Evolutionary conservation across 1,284 basidiomycete species (phyloP).

Genomic region (Flammula alnicola): DNA sequence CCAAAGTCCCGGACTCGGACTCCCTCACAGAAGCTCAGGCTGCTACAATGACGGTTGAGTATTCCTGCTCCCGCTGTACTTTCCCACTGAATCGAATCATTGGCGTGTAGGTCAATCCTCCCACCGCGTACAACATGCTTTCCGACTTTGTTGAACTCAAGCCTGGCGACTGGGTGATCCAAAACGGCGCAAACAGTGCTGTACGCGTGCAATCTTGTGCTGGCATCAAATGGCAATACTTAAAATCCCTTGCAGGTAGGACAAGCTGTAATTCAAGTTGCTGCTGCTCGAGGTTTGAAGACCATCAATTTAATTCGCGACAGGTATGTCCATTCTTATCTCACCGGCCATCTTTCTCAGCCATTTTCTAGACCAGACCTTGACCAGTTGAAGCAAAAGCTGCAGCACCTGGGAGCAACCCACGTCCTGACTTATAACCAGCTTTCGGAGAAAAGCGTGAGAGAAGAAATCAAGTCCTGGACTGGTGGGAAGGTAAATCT

Average conservation of each 20-base stretch:
- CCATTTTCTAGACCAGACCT: slow-evolving; percentile 51
- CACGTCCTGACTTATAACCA: slow-evolving; percentile 79
- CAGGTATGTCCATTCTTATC: slow-evolving; percentile 46
- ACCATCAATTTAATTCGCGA: slow-evolving; percentile 82
- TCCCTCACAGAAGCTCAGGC: slow-evolving; percentile 64
- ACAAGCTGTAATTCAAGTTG: slow-evolving; percentile 82
- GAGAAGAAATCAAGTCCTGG: slow-evolving; percentile 58
- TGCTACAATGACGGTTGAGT: slow-evolving; percentile 74
- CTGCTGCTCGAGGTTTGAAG: slow-evolving; percentile 64
- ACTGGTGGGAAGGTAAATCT: slow-evolving; percentile 56
- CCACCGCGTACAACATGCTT: slow-evolving; percentile 84
- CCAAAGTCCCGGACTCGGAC: slow-evolving; percentile 56
- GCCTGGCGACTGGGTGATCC: slow-evolving; percentile 76
- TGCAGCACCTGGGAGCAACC: slow-evolving; percentile 69
- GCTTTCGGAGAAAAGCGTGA: slow-evolving; percentile 57
- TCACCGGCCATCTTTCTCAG: neutral
- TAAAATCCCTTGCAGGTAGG: slow-evolving; percentile 56
- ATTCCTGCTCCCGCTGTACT: neutral
- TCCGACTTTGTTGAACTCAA: slow-evolving; percentile 66
- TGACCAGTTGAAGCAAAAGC: slow-evolving; percentile 50
- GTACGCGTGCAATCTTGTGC: slow-evolving; percentile 44
- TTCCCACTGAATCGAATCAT: neutral
- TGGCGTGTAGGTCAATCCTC: slow-evolving; percentile 70
- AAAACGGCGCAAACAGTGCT: slow-evolving; percentile 87
- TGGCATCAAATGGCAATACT: neutral